A percentile compares a stretch with the other conserved stretches of the same genome.
phyloP scores from a whole-genome alignment of 495 filamentous ascomycete genomes.

The Neurospora sp. region DNA sequence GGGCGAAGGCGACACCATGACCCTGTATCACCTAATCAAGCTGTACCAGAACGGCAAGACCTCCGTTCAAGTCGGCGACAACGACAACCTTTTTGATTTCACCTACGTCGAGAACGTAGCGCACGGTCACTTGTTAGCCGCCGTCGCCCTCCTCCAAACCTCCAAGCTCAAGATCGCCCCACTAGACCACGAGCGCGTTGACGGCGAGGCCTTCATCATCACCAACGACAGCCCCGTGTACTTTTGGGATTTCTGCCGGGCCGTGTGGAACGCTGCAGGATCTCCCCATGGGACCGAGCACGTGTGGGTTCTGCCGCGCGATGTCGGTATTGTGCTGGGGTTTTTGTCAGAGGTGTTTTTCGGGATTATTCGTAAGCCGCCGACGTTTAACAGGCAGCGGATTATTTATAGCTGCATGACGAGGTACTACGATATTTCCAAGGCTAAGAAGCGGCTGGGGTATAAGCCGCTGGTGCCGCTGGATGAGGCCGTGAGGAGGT shows the following conservation, averaged over 20 bases:
- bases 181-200: constrained; percentile 68
- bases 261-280: constrained; percentile 66
- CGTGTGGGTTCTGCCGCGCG: constrained; percentile 59
- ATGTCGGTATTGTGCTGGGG: constrained; percentile 55
- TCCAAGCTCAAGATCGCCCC: constrained; percentile 45
- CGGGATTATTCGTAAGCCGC: constrained; percentile 58
- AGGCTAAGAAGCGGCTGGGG: constrained; percentile 68
- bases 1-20: constrained; percentile 74
- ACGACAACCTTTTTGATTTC: constrained; percentile 83
- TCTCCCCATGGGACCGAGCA: constrained; percentile 52
- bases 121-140: constrained; percentile 62
- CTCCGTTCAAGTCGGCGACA: constrained; percentile 75
- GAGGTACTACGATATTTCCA: constrained; percentile 75
- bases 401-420: constrained; percentile 76
- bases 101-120: constrained; percentile 73
- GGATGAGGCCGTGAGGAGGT: constrained; percentile 62
- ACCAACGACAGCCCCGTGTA: constrained; percentile 88
- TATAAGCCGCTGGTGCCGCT: constrained; percentile 66
- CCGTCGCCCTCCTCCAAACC: constrained; percentile 58
- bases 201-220: constrained; percentile 92
- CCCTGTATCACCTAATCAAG: constrained; percentile 52
- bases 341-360: constrained; percentile 58
- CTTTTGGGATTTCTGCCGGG: constrained; percentile 89
- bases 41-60: constrained; percentile 56
- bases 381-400: constrained; percentile 62